Evolutionary conservation across 208 protist genomes (phyloP).

Genomic region (Acanthamoeba lenticulata): DNA sequence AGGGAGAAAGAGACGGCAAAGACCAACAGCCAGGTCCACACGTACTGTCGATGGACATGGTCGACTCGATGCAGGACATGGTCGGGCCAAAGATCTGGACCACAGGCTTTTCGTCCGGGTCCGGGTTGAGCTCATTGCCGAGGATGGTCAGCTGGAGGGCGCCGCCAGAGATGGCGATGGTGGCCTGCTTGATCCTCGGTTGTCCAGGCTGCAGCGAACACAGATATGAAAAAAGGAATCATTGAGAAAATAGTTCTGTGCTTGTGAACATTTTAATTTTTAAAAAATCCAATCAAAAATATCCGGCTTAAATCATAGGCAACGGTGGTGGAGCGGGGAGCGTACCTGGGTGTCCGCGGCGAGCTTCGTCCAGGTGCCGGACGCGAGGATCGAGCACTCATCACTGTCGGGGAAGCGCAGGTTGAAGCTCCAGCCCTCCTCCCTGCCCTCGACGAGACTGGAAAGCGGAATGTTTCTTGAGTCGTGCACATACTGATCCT

Average conservation of each 20-base stretch:
- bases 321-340: neutral
- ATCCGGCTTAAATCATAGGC: neutral
- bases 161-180: neutral
- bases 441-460: neutral
- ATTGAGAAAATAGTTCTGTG: too few species aligned
- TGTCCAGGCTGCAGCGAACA: neutral
- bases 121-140: neutral
- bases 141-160: neutral
- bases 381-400: neutral
- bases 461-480: neutral
- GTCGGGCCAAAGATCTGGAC: conserved; percentile 3
- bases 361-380: neutral
- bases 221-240: neutral
- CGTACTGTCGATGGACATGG: neutral
- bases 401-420: neutral
- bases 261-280: too few species aligned
- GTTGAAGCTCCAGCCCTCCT: neutral
- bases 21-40: neutral
- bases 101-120: neutral
- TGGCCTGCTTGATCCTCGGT: neutral
- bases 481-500: neutral
- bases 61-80: neutral
- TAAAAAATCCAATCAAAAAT: neutral
- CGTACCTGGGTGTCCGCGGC: neutral
- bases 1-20: too few species aligned